Percentiles rank a stretch among this genome's conserved stretches.
phyloP scores from a whole-genome alignment of 208 protist species.

The Wallacemonas collosoma region DNA sequence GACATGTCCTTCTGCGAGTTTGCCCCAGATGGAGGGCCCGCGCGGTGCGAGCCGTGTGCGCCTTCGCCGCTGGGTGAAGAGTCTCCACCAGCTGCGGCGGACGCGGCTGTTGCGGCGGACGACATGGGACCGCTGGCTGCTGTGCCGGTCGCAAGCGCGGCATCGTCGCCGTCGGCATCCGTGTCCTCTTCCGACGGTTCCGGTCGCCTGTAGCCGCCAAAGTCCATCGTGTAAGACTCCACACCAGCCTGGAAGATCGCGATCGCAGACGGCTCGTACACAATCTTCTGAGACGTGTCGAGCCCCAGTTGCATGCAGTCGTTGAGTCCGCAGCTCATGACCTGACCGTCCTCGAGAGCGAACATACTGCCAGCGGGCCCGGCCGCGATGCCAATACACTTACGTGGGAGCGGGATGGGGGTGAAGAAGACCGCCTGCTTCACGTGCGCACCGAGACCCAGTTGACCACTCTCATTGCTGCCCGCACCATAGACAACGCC shows the following conservation, averaged over 20 bases:
- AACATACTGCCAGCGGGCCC: conserved; percentile 87
- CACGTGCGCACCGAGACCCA: conserved; percentile 61
- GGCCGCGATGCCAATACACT: conserved; percentile 79
- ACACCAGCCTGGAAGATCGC: conserved; percentile 54
- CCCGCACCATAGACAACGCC: conserved; percentile 85
- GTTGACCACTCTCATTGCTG: conserved; percentile 84
- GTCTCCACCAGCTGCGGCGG: background rate
- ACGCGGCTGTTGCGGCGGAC: background rate
- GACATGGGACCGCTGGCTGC: background rate
- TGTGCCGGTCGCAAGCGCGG: background rate
- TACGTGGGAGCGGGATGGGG: conserved; percentile 57
- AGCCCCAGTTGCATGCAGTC: conserved; percentile 84
- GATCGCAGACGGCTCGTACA: conserved; percentile 55
- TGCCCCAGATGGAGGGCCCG: background rate
- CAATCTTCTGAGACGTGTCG: conserved; percentile 46
- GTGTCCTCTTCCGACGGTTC: conserved; percentile 16
- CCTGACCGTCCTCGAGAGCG: conserved; percentile 70
- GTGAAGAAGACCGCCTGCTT: conserved; percentile 59
- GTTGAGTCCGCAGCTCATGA: conserved; percentile 83
- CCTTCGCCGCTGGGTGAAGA: background rate
- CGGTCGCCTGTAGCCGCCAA: conserved; percentile 62
- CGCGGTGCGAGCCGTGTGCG: background rate
- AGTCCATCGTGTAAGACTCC: conserved; percentile 86
- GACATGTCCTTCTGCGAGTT: background rate
- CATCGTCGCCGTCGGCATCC: conserved; percentile 1